phyloP scores from a whole-genome alignment of 345 rosid species.

The Stellera chamaejasme region DNA sequence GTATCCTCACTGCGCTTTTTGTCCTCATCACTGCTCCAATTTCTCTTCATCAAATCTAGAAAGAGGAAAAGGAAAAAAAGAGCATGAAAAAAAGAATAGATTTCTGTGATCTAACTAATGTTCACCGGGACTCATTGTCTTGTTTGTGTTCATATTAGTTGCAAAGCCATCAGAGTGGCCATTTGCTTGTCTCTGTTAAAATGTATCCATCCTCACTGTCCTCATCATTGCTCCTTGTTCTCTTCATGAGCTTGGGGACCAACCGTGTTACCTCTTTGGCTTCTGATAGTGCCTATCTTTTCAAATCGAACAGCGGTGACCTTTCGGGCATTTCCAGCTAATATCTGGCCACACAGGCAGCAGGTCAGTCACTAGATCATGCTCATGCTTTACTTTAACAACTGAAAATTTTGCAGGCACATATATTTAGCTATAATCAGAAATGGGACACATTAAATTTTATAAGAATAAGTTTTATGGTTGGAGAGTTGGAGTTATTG shows the following conservation, averaged over 20 bases:
- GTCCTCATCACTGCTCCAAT: conserved; percentile 63
- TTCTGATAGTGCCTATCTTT: conserved; percentile 38
- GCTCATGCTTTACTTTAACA: no score
- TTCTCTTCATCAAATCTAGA: conserved; percentile 44
- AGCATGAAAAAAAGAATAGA: conserved; percentile 3
- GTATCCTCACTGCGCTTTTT: conserved; percentile 27
- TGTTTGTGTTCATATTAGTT: conserved; percentile 39
- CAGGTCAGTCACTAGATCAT: conserved; percentile 3
- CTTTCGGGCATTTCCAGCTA: conserved; percentile 96
- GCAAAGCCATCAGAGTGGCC: conserved; percentile 36
- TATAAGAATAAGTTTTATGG: no score
- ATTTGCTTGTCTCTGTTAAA: conserved; percentile 28
- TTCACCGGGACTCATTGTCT: conserved; percentile 16
- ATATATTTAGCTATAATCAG: not conserved
- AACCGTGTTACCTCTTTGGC: conserved; percentile 59
- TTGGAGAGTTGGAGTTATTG: no score
- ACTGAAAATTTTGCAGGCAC: not conserved
- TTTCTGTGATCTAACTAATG: conserved; percentile 19
- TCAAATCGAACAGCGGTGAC: conserved; percentile 90
- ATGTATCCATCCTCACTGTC: conserved; percentile 26
- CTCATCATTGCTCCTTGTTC: conserved; percentile 68
- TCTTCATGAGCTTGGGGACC: conserved; percentile 71
- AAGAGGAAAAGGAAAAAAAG: not conserved
- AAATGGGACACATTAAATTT: no score
- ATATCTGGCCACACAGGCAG: conserved; percentile 42